Percentiles rank a stretch among this genome's conserved stretches.
Conservation (phyloP, 441 rosid genomes). For the Raphanus hybrid region DNA sequence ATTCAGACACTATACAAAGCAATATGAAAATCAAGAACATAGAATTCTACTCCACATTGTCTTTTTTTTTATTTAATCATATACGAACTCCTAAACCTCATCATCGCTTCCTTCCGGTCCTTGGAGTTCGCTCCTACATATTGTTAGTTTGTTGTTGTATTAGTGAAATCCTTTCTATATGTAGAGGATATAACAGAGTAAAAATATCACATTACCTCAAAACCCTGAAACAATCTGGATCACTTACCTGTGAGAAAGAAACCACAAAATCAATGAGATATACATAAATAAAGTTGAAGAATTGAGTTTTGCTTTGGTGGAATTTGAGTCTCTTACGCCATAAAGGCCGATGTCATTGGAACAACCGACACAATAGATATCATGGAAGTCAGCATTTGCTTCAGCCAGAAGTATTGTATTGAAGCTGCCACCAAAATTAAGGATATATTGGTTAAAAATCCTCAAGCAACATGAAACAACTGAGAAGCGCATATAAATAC, state of each 20-base stretch:
- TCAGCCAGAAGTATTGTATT: neutral
- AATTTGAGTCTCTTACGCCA: neutral
- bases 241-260: slow-evolving; percentile 1
- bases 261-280: neutral
- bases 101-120: neutral
- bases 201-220: neutral
- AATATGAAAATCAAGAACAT: neutral
- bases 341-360: neutral
- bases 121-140: neutral
- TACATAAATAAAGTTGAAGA: neutral
- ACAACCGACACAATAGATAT: neutral
- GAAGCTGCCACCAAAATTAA: slow-evolving; percentile 10
- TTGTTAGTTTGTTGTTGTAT: neutral
- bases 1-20: neutral
- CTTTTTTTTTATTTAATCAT: neutral
- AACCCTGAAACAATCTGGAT: neutral
- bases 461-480: neutral
- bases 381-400: too few relatives aligned
- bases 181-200: neutral
- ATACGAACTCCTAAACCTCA: neutral
- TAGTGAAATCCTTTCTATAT: neutral
- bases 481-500: neutral
- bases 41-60: neutral
- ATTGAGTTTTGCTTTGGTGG: neutral
- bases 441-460: neutral